These are phyloP conservation scores for Acanthamoeba sp. DNA, from an alignment of 208 protist species.

Conservation along the genomic window DNA sequence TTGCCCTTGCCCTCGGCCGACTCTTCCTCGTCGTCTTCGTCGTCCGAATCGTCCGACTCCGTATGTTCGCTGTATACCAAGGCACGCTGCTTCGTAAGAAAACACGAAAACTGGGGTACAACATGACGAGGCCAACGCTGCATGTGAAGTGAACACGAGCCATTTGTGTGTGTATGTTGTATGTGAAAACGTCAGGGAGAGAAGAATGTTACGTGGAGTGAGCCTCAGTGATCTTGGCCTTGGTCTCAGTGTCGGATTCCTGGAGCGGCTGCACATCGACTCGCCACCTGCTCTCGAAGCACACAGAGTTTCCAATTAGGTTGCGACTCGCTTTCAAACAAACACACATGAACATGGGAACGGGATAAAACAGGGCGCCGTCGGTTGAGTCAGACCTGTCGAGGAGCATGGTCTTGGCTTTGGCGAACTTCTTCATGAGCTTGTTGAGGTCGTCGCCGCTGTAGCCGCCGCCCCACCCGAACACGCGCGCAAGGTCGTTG, in stretches of 20 bases:
- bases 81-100: background rate
- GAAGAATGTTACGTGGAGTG: background rate
- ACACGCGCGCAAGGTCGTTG: slow-evolving; percentile 61
- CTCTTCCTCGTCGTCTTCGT: background rate
- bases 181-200: background rate
- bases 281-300: background rate
- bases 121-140: too few relatives aligned
- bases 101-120: background rate
- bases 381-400: too few relatives aligned
- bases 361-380: too few relatives aligned
- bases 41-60: slow-evolving; percentile 10
- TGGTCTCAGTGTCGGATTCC: background rate
- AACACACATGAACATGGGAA: too few relatives aligned
- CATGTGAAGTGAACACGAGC: too few relatives aligned
- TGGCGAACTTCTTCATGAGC: slow-evolving; percentile 40
- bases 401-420: slow-evolving; percentile 11
- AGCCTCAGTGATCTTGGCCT: background rate
- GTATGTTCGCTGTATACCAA: background rate
- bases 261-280: slow-evolving; percentile 27
- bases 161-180: background rate
- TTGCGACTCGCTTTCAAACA: too few relatives aligned
- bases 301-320: background rate
- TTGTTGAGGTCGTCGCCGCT: slow-evolving; percentile 33
- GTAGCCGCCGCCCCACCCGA: slow-evolving; percentile 65
- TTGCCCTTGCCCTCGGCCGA: background rate